These are phyloP conservation scores for Chenopodium formosanum DNA, from an alignment of 148 eudicot species.

Conservation along the genomic window DNA sequence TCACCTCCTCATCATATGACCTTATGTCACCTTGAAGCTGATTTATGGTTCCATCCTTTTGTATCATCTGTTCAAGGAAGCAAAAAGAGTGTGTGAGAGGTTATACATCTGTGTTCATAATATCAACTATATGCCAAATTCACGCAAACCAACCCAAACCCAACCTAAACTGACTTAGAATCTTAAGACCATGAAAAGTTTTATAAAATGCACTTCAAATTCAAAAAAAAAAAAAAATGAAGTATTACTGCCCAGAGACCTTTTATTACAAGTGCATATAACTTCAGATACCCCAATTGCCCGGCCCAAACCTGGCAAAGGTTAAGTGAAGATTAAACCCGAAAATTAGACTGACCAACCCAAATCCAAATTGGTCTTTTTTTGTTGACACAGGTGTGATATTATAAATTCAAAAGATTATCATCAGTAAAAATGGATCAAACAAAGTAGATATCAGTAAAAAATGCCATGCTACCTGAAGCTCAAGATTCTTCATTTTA, in stretches of 20 bases:
- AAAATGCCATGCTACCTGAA: conserved; percentile 23
- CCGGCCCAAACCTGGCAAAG: too few species aligned
- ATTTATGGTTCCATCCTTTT: conserved; percentile 27
- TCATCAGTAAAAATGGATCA: not conserved
- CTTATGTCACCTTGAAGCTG: conserved; percentile 29
- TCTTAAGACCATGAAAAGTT: not conserved
- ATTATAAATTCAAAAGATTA: not conserved
- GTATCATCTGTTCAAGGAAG: conserved; percentile 24
- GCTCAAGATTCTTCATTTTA: conserved; percentile 38
- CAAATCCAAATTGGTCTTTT: not conserved
- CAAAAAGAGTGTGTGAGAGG: not conserved
- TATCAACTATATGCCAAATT: not conserved
- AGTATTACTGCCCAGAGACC: too few species aligned
- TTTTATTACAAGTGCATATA: too few species aligned
- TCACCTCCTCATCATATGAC: conserved; percentile 28
- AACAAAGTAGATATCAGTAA: not conserved
- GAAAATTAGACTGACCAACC: not conserved
- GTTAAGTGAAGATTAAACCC: not conserved
- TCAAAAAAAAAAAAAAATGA: too few species aligned
- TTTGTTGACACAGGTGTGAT: not conserved
- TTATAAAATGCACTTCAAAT: not conserved
- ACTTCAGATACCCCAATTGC: too few species aligned
- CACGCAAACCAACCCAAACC: not conserved
- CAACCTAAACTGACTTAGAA: not conserved
- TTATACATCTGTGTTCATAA: not conserved